Percentiles rank a stretch among this genome's conserved stretches.
Conservation (phyloP, 257 asterid genomes). For the Cordia subcordata region DNA sequence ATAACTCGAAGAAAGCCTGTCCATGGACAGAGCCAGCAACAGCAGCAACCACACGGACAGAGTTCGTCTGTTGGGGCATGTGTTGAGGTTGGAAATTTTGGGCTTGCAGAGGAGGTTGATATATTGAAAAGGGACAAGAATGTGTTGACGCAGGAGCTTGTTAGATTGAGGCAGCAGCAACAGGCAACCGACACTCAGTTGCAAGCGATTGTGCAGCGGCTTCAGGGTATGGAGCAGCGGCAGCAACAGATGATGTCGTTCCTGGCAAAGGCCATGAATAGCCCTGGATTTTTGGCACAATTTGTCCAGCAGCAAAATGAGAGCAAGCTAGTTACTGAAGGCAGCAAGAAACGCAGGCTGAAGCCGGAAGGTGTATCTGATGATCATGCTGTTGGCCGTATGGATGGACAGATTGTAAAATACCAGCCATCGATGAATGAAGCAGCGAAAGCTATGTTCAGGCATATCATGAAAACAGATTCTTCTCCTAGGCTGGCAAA, state of each 20-base stretch:
- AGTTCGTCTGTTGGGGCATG: conserved; percentile 61
- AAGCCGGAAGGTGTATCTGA: conserved; percentile 53
- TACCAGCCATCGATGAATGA: conserved; percentile 80
- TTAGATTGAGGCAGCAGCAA: conserved; percentile 85
- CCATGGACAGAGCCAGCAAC: conserved; percentile 70
- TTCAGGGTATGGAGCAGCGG: conserved; percentile 97
- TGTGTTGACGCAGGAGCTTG: conserved; percentile 92
- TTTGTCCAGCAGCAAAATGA: conserved; percentile 86
- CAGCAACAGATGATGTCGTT: conserved; percentile 98
- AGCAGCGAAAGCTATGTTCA: conserved; percentile 76
- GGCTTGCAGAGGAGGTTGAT: conserved; percentile 93
- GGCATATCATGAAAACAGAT: conserved; percentile 64
- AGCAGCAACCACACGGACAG: conserved; percentile 57
- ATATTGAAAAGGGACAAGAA: conserved; percentile 87
- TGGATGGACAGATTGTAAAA: conserved; percentile 75
- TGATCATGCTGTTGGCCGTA: conserved; percentile 39
- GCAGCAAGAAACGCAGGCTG: conserved; percentile 81
- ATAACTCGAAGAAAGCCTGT: conserved; percentile 79
- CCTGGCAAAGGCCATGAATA: conserved; percentile 92
- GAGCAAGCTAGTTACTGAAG: conserved; percentile 55
- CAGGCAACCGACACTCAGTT: conserved; percentile 80
- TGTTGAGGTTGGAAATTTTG: conserved; percentile 92
- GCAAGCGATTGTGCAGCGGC: conserved; percentile 76
- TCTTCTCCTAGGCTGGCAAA: conserved; percentile 62
- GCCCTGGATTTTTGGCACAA: conserved; percentile 87